A percentile compares a stretch with the other conserved stretches of the same genome.
These are phyloP conservation scores for Sugiyamaella xylanicola DNA, from an alignment of 1,139 yeast genomes.

Conservation along the genomic window DNA sequence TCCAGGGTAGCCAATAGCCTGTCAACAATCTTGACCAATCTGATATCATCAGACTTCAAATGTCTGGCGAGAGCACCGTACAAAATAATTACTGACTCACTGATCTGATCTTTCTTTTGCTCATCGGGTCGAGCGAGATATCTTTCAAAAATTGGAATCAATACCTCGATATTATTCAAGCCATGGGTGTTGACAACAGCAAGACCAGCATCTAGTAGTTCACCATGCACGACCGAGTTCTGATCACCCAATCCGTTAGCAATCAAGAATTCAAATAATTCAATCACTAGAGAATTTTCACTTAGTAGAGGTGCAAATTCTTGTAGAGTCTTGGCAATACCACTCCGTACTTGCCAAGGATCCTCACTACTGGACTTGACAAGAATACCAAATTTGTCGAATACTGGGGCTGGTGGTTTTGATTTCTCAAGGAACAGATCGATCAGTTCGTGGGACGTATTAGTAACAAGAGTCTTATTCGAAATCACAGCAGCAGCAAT, in stretches of 20 bases:
- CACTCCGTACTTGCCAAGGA: constrained; percentile 82
- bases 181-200: constrained; percentile 70
- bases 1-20: constrained; percentile 73
- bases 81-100: constrained; percentile 79
- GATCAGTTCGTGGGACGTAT: constrained; percentile 46
- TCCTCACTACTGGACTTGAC: constrained; percentile 69
- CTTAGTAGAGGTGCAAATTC: constrained; percentile 56
- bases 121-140: constrained; percentile 45
- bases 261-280: constrained; percentile 61
- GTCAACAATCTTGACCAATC: constrained; percentile 65
- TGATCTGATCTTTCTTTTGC: constrained; percentile 58
- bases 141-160: constrained; percentile 76
- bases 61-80: constrained; percentile 90
- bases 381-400: constrained; percentile 79
- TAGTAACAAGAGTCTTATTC: constrained; percentile 29
- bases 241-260: constrained; percentile 68
- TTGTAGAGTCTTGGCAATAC: constrained; percentile 70
- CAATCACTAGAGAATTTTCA: constrained; percentile 45
- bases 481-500: constrained; percentile 48
- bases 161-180: constrained; percentile 59
- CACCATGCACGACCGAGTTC: constrained; percentile 72
- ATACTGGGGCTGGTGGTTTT: constrained; percentile 73
- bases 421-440: constrained; percentile 60
- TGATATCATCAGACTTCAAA: constrained; percentile 61
- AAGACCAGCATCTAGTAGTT: constrained; percentile 87